Evolutionary conservation across 2,329 filamentous ascomycete species (phyloP).

Genomic region (Plenodomus biglobosus): DNA sequence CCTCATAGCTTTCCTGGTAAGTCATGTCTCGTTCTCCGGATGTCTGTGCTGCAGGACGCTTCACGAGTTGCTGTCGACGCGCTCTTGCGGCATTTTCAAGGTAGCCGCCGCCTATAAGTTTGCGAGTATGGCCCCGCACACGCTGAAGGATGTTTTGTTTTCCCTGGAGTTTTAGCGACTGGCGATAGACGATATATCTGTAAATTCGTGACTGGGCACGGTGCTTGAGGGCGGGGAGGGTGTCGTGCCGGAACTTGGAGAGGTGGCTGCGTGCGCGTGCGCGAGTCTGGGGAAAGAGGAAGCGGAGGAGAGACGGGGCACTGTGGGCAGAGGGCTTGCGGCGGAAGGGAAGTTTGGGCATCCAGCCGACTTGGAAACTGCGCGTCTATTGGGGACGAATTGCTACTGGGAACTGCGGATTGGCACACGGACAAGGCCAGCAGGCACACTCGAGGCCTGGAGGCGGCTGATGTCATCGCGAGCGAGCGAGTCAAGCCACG

Average conservation of each 20-base stretch:
- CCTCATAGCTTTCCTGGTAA: conserved; percentile 43
- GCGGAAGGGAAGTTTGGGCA: conserved; percentile 38
- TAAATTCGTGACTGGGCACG: conserved; percentile 76
- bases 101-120: conserved; percentile 26
- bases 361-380: conserved; percentile 25
- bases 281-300: conserved; percentile 67
- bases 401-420: background rate
- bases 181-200: conserved; percentile 67
- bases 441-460: conserved; percentile 1
- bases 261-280: conserved; percentile 66
- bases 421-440: background rate
- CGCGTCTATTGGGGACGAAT: conserved; percentile 10
- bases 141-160: conserved; percentile 35
- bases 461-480: background rate
- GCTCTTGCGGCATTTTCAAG: conserved; percentile 39
- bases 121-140: conserved; percentile 38
- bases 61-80: conserved; percentile 37
- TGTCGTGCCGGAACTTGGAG: conserved; percentile 72
- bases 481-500: background rate
- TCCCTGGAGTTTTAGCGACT: conserved; percentile 45
- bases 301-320: conserved; percentile 57
- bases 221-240: conserved; percentile 69
- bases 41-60: conserved; percentile 26
- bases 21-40: conserved; percentile 27
- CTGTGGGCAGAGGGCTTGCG: conserved; percentile 36